phyloP scores from a whole-genome alignment of 345 rosid species.

The Populus alba region DNA sequence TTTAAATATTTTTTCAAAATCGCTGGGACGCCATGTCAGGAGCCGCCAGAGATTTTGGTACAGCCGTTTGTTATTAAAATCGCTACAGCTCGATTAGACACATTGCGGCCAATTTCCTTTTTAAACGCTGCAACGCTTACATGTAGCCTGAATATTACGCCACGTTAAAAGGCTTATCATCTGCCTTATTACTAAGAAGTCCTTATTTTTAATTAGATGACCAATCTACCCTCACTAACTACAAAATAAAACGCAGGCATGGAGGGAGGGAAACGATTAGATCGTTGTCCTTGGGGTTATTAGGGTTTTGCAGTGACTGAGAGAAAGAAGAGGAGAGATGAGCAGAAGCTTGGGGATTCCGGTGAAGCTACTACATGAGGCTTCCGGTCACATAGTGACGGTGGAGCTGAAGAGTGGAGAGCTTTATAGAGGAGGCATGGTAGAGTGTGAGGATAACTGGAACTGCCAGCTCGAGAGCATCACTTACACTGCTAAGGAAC shows the following conservation, averaged over 20 bases:
- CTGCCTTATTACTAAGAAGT: not conserved
- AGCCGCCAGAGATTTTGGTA: not conserved
- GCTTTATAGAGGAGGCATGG: slow-evolving; percentile 83
- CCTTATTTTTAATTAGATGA: not conserved
- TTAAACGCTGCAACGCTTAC: not conserved
- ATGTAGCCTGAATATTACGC: not conserved
- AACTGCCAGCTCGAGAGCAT: slow-evolving; percentile 84
- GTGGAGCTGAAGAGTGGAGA: slow-evolving; percentile 90
- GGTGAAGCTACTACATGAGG: slow-evolving; percentile 83
- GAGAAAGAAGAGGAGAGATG: slow-evolving; percentile 30
- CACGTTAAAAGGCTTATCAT: not conserved
- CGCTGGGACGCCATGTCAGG: not conserved
- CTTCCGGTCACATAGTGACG: slow-evolving; percentile 76
- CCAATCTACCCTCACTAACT: not conserved
- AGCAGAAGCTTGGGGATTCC: slow-evolving; percentile 87
- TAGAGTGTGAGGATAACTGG: slow-evolving; percentile 95
- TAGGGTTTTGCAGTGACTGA: slow-evolving; percentile 49
- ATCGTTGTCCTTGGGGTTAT: not conserved
- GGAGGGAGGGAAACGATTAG: not conserved
- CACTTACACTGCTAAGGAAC: slow-evolving; percentile 74
- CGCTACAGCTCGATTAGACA: not conserved
- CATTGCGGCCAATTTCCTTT: not conserved
- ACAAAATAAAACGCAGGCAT: not conserved
- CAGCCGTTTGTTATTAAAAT: not conserved
- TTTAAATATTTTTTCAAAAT: too few species aligned